Base-by-base conservation (phyloP, 2,329 filamentous ascomycete genomes). In the Clarireedia monteithiana region DNA sequence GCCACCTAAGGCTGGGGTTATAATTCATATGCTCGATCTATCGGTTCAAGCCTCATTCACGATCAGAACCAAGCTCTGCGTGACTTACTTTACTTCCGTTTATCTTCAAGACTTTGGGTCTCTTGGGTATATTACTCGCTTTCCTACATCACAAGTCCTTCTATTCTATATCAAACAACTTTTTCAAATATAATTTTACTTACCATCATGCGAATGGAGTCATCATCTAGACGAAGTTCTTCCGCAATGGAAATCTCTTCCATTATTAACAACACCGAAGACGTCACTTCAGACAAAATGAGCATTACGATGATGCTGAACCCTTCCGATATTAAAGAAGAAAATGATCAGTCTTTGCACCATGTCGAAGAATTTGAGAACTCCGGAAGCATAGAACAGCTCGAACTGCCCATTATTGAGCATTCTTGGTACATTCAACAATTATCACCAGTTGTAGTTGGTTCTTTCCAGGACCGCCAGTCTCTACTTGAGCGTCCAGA, bases 181-280 rank as follows among this genome's bases (percentile, higher is more conserved):
- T 17, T 17, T 17, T 42, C 15, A 17, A 42, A n/a, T 9, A 12
- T 20, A 42, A 10, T 2, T 45, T 45, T 14, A 0, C 6, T 24
- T 34, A 34, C 40, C 9, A 5, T 15, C 10, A 27, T 50, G 17
- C 44, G 12, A 26, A 34, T 50, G 38, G 38, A 40, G 6, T 17
- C 12, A 7, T 34, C 24, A 34, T 38, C 46, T 24, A 26, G 26
- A 30, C 34, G 49, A 44, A 5, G 10, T 7, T 55, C 52, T 14
- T 36, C 53, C n/a, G 46, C 49, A 6, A 45, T 55, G 53, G 38
- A 49, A 12, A 55, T 50, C 6, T 20, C 38, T 14, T 55, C 53
- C 17, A 20, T 55, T 30, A 30, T 55, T 4, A 42, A 55, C 12
- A 50, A 17, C 14, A 6, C 14, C 1, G 38, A 23, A 14, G n/a